These are phyloP conservation scores for Neonectria hederae DNA, from an alignment of 2,329 filamentous ascomycete species.

Conservation along the genomic window DNA sequence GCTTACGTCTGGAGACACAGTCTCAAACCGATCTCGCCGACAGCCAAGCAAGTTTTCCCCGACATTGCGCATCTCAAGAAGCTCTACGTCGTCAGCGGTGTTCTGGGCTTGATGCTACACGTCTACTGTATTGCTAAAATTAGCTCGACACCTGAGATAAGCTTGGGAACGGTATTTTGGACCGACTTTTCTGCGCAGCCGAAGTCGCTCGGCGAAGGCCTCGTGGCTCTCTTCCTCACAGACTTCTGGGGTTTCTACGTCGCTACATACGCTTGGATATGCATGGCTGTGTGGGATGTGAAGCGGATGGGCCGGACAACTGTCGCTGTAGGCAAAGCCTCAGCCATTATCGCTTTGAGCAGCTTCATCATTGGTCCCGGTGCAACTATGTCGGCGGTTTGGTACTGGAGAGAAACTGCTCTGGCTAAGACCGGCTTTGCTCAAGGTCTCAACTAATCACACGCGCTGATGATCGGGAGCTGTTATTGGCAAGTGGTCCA, in stretches of 20 bases:
- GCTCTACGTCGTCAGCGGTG: slow-evolving; percentile 1
- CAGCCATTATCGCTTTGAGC: neutral
- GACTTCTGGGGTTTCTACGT: slow-evolving; percentile 20
- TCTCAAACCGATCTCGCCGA: neutral
- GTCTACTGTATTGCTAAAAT: slow-evolving; percentile 3
- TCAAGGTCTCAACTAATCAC: neutral
- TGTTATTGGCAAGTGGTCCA: neutral
- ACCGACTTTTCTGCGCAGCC: slow-evolving; percentile 9
- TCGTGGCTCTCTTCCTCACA: slow-evolving; percentile 7
- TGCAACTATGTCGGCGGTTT: slow-evolving; percentile 21
- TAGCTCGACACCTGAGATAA: neutral
- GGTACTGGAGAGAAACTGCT: slow-evolving; percentile 24
- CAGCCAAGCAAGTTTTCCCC: neutral
- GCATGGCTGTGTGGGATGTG: slow-evolving; percentile 22
- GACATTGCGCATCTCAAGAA: slow-evolving; percentile 8
- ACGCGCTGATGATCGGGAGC: neutral
- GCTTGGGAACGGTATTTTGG: slow-evolving; percentile 8
- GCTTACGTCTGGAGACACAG: neutral
- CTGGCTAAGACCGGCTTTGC: slow-evolving; percentile 14
- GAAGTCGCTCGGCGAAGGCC: slow-evolving; percentile 1
- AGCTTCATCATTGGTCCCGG: slow-evolving; percentile 18
- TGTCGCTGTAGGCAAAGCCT: neutral
- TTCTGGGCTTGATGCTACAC: neutral
- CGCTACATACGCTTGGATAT: slow-evolving; percentile 20
- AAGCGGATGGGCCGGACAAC: slow-evolving; percentile 18